Percentiles rank a stretch among this genome's conserved stretches.
These are phyloP conservation scores for Plasmodium vivax DNA, from an alignment of 169 alveolate species.

Conservation along the genomic window DNA sequence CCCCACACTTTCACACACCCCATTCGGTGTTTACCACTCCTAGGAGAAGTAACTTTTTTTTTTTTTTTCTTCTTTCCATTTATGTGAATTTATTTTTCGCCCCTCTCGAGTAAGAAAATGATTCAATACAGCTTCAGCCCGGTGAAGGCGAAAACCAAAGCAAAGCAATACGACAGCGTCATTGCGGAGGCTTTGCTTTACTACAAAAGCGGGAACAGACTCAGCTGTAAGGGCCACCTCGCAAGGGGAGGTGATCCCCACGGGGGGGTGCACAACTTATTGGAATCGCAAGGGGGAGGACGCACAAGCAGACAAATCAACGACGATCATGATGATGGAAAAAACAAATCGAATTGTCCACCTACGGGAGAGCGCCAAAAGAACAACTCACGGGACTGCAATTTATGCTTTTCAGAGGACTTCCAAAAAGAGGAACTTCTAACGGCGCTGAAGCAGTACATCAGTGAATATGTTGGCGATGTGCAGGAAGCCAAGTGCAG, in stretches of 20 bases:
- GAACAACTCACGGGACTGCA: not conserved
- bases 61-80: not conserved
- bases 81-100: not conserved
- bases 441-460: not conserved
- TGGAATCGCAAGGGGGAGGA: not conserved
- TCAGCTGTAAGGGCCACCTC: not conserved
- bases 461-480: slow-evolving; percentile 39
- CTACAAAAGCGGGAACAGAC: slow-evolving; percentile 12
- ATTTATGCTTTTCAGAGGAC: not conserved
- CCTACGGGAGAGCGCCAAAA: not conserved
- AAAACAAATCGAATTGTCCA: not conserved
- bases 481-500: slow-evolving; percentile 16
- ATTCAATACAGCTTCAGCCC: not conserved
- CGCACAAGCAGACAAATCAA: not conserved
- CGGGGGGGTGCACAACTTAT: not conserved
- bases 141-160: not conserved
- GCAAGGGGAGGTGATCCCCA: not conserved
- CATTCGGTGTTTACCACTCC: not conserved
- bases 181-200: slow-evolving; percentile 5
- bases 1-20: not conserved
- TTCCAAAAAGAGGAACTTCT: slow-evolving; percentile 1
- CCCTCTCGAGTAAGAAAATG: not conserved
- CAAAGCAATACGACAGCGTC: slow-evolving; percentile 24
- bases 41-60: not conserved
- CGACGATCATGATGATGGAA: not conserved